Evolutionary conservation across 2,329 filamentous ascomycete species (phyloP).

Genomic region (Rutstroemia sp.): DNA sequence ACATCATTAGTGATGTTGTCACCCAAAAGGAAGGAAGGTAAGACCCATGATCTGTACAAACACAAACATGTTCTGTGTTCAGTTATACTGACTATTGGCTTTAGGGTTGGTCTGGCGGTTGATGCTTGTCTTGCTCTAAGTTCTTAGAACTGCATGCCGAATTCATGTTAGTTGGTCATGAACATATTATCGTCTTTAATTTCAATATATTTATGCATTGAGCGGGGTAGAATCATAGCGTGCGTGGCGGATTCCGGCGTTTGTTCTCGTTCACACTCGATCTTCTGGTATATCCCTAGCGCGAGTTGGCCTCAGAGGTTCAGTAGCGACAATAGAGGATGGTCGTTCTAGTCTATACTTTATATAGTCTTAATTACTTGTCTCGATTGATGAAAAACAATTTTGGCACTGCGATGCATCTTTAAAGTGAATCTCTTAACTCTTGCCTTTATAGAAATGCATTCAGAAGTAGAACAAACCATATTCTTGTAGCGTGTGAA

Average conservation of each 20-base stretch:
- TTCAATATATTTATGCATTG: conserved; percentile 7
- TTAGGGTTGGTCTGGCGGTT: conserved; percentile 74
- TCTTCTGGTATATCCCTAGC: conserved; percentile 12
- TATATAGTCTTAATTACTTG: conserved; percentile 9
- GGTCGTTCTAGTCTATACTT: background rate
- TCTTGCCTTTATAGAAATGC: background rate
- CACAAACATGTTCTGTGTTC: background rate
- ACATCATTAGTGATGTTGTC: conserved; percentile 95
- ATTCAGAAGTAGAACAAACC: background rate
- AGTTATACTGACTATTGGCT: conserved; percentile 20
- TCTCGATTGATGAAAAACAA: conserved; percentile 4
- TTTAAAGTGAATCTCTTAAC: background rate
- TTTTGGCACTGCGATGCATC: background rate
- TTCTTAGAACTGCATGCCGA: conserved; percentile 16
- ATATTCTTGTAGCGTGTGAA: conserved; percentile 8
- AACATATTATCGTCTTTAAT: conserved; percentile 9
- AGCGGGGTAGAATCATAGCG: conserved; percentile 10
- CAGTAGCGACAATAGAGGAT: conserved; percentile 2
- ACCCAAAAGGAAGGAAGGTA: conserved; percentile 90
- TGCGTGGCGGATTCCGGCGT: conserved; percentile 9
- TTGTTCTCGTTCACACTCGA: conserved; percentile 2
- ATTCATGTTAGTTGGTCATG: background rate
- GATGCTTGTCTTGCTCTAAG: conserved; percentile 72
- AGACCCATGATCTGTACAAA: conserved; percentile 28
- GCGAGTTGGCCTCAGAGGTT: conserved; percentile 3